A percentile compares a stretch with the other conserved stretches of the same genome.
Conservation (phyloP, 345 rosid species). For the Xanthoceras sorbifolium region DNA sequence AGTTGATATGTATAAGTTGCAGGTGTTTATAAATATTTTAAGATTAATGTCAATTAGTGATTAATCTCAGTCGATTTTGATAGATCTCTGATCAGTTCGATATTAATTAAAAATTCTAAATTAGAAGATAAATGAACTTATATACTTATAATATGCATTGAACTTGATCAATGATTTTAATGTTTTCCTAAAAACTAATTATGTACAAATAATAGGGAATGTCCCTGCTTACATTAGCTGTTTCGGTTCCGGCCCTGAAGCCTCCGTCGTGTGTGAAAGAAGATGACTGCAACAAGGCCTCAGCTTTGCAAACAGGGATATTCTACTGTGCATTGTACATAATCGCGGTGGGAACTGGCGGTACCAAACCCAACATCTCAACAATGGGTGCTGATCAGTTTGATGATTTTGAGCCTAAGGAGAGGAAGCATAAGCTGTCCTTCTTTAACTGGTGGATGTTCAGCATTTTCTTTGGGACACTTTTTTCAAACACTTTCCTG, state of each 20-base stretch:
- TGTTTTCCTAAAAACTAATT: not conserved
- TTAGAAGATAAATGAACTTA: not conserved
- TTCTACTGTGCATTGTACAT: slow-evolving; percentile 52
- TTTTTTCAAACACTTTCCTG: slow-evolving; percentile 55
- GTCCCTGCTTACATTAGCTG: slow-evolving; percentile 50
- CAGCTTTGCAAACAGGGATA: slow-evolving; percentile 37
- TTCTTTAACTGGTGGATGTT: slow-evolving; percentile 82
- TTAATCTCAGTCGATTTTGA: no score
- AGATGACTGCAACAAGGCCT: slow-evolving; percentile 34
- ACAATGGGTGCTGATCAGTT: slow-evolving; percentile 78
- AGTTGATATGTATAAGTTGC: no score
- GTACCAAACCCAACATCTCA: slow-evolving; percentile 69
- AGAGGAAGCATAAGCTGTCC: slow-evolving; percentile 57
- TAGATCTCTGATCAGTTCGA: no score
- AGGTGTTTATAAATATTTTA: no score
- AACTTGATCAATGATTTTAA: not conserved
- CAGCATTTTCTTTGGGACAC: slow-evolving; percentile 59
- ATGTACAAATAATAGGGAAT: slow-evolving; percentile 49
- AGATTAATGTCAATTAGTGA: no score
- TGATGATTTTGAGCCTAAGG: slow-evolving; percentile 60
- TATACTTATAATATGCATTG: not conserved
- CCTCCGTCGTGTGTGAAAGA: slow-evolving; percentile 52
- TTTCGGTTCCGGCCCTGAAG: slow-evolving; percentile 44
- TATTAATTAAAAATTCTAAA: no score
- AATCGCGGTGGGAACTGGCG: slow-evolving; percentile 52